phyloP scores from a whole-genome alignment of 2,329 filamentous ascomycete genomes.

The Fusarium verticillioides region DNA sequence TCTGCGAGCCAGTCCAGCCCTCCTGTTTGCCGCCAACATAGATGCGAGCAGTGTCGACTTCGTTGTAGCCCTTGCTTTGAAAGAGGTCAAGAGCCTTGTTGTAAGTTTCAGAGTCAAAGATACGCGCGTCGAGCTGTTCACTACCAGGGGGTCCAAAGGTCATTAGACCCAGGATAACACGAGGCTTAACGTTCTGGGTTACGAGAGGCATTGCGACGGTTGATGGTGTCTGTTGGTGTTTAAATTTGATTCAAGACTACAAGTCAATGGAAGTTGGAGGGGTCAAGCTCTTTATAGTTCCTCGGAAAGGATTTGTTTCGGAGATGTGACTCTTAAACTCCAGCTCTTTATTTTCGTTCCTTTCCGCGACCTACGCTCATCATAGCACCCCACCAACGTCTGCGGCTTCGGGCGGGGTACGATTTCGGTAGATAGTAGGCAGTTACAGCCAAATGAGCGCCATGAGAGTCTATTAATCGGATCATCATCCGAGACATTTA shows the following conservation, averaged over 20 bases:
- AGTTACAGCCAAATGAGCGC: not conserved
- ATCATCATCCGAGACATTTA: not conserved
- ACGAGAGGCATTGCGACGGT: constrained; percentile 59
- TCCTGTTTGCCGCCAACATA: constrained; percentile 82
- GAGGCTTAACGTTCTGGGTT: constrained; percentile 62
- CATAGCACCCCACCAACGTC: constrained; percentile 22
- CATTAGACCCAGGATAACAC: constrained; percentile 87
- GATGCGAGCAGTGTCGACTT: constrained; percentile 83
- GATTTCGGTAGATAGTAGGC: not conserved
- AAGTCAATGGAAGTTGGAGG: not conserved
- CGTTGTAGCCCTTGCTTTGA: constrained; percentile 82
- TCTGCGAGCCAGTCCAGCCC: constrained; percentile 74
- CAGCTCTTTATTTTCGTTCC: constrained; percentile 26
- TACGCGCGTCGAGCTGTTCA: constrained; percentile 70
- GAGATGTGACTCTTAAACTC: constrained; percentile 39
- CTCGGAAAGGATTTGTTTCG: constrained; percentile 1
- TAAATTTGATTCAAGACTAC: not conserved
- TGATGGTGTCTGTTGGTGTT: not conserved
- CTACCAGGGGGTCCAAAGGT: constrained; percentile 77
- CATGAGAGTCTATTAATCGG: not conserved
- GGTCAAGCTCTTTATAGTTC: constrained; percentile 13
- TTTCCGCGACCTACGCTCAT: constrained; percentile 4
- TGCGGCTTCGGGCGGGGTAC: constrained; percentile 32
- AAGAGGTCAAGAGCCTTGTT: constrained; percentile 79
- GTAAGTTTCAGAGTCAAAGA: constrained; percentile 75